These are phyloP conservation scores for Globisporangium megalacanthum DNA, from an alignment of 352 stramenopile genomes.

Conservation along the genomic window DNA sequence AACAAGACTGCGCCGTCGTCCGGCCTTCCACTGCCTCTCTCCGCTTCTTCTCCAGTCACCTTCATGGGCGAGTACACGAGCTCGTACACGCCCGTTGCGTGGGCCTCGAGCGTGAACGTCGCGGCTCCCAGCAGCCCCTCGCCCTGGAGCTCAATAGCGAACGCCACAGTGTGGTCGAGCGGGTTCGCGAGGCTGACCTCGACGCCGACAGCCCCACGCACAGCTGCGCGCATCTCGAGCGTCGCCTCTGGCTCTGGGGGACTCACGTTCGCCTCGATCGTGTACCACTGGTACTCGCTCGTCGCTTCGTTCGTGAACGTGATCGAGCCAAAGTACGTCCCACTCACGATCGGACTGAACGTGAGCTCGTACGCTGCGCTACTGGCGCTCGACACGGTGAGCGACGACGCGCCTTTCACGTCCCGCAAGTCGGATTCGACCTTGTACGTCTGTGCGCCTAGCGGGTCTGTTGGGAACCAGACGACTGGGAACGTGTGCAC, in stretches of 20 bases:
- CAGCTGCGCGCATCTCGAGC: slow-evolving; percentile 77
- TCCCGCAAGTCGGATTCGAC: slow-evolving; percentile 92
- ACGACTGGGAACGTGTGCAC: slow-evolving; percentile 72
- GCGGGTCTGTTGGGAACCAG: slow-evolving; percentile 40
- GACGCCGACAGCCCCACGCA: slow-evolving; percentile 82
- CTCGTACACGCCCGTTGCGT: slow-evolving; percentile 81
- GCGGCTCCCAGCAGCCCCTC: slow-evolving; percentile 79
- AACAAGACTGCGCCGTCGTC: slow-evolving; percentile 87
- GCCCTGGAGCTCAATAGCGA: slow-evolving; percentile 82
- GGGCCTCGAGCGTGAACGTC: slow-evolving; percentile 64
- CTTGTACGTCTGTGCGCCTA: slow-evolving; percentile 50
- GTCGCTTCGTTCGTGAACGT: slow-evolving; percentile 87
- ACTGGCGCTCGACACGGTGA: slow-evolving; percentile 32
- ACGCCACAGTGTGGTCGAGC: slow-evolving; percentile 74
- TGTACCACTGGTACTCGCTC: slow-evolving; percentile 91
- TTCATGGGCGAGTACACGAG: slow-evolving; percentile 89
- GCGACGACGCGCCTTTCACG: slow-evolving; percentile 56
- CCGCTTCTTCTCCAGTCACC: slow-evolving; percentile 21
- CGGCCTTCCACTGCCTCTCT: background rate
- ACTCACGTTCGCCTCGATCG: slow-evolving; percentile 83
- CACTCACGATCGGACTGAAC: slow-evolving; percentile 85
- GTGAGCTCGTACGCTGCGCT: slow-evolving; percentile 72
- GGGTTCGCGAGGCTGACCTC: slow-evolving; percentile 91
- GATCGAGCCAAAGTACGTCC: slow-evolving; percentile 90
- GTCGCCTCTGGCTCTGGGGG: slow-evolving; percentile 70